Conservation (phyloP, 148 eudicot species). For the Fallopia convolvulus region DNA sequence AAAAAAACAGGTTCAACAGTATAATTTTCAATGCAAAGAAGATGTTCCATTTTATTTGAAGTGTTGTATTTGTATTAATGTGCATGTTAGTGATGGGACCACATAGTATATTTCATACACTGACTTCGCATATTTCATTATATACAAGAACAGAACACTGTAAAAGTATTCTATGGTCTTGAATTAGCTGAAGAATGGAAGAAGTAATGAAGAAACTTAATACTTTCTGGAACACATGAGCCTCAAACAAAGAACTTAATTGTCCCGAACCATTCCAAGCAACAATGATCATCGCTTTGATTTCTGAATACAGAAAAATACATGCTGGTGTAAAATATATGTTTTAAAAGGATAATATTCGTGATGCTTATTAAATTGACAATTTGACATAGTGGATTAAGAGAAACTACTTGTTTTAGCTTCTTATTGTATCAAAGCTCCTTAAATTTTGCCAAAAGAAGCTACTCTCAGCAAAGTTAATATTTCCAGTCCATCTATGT, state of each 20-base stretch:
- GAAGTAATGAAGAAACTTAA: conserved; percentile 59
- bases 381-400: neutral
- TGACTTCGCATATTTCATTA: no score
- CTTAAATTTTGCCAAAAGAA: conserved; percentile 66
- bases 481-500: conserved; percentile 47
- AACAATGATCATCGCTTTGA: conserved; percentile 57
- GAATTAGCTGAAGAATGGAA: conserved; percentile 43
- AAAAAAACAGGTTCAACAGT: no score
- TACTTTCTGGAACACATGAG: conserved; percentile 47
- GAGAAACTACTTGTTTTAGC: conserved; percentile 46
- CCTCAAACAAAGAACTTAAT: conserved; percentile 30
- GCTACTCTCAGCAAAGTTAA: conserved; percentile 55
- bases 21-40: no score
- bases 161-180: no score
- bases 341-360: neutral
- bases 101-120: no score
- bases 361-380: neutral
- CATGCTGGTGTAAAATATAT: neutral
- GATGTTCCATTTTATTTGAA: no score
- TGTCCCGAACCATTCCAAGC: conserved; percentile 58
- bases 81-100: no score
- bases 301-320: neutral
- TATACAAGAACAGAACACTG: no score
- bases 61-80: no score
- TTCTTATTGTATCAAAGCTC: conserved; percentile 66